phyloP scores from a whole-genome alignment of 805 yeast genomes.

The Saccharomycopsis sp. region DNA sequence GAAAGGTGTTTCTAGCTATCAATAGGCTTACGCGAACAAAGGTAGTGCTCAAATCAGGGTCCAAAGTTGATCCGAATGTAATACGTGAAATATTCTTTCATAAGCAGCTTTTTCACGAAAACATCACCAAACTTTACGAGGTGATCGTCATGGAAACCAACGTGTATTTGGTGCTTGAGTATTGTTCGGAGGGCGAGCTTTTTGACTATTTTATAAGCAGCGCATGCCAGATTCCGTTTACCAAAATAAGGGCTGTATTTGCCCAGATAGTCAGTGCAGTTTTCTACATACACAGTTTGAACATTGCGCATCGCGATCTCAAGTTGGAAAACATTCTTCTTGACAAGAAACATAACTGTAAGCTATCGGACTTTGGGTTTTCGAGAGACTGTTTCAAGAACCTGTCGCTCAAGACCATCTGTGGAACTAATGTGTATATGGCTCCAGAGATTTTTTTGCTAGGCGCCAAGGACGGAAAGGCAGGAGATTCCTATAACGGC shows the following conservation, averaged over 20 bases:
- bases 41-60: constrained; percentile 80
- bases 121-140: constrained; percentile 80
- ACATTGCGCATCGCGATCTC: constrained; percentile 80
- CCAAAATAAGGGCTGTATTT: constrained; percentile 48
- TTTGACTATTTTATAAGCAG: constrained; percentile 55
- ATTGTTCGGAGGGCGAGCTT: constrained; percentile 78
- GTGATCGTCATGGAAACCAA: constrained; percentile 71
- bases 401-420: constrained; percentile 64
- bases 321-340: constrained; percentile 71
- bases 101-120: constrained; percentile 73
- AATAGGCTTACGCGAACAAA: constrained; percentile 70
- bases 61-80: constrained; percentile 71
- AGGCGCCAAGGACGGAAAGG: constrained; percentile 18
- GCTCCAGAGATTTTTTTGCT: constrained; percentile 83
- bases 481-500: constrained; percentile 59
- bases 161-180: constrained; percentile 86
- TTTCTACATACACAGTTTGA: constrained; percentile 64
- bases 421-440: constrained; percentile 95
- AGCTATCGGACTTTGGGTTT: constrained; percentile 90
- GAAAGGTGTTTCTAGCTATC: constrained; percentile 79
- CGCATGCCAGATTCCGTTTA: constrained; percentile 40
- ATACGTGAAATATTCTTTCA: constrained; percentile 89
- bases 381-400: constrained; percentile 67
- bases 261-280: constrained; percentile 57
- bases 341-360: constrained; percentile 53